Conservation (phyloP, 371 early-diverging fungal species). For the Mucor velutinosus region DNA sequence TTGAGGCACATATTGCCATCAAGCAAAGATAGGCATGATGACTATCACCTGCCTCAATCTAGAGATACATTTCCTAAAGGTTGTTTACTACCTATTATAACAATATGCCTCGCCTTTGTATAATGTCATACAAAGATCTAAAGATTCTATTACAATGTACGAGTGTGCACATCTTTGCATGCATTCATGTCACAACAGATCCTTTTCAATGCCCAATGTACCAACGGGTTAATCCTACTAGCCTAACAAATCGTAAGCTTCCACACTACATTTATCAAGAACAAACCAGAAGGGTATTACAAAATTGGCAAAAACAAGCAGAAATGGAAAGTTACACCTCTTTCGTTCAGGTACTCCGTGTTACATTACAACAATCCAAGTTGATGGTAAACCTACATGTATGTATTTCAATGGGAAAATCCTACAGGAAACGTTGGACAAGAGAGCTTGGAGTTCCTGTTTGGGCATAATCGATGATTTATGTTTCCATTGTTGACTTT, state of each 20-base stretch:
- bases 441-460: too few species aligned
- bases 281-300: neutral
- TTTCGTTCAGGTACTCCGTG: neutral
- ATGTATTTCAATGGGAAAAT: neutral
- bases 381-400: neutral
- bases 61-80: neutral
- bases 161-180: neutral
- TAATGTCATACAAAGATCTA: neutral
- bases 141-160: neutral
- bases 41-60: too few species aligned
- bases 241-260: too few species aligned
- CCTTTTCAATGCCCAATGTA: neutral
- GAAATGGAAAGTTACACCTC: neutral
- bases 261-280: neutral
- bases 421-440: too few species aligned
- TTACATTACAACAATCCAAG: neutral
- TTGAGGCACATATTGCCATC: too few species aligned
- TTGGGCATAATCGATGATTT: too few species aligned
- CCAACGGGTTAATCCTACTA: neutral
- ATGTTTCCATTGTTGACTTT: too few species aligned
- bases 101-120: neutral
- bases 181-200: neutral
- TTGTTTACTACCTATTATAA: neutral
- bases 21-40: too few species aligned
- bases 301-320: slow-evolving; percentile 2